These are phyloP conservation scores for Elsinoe perseae DNA, from an alignment of 2,329 filamentous ascomycete genomes.

Conservation along the genomic window DNA sequence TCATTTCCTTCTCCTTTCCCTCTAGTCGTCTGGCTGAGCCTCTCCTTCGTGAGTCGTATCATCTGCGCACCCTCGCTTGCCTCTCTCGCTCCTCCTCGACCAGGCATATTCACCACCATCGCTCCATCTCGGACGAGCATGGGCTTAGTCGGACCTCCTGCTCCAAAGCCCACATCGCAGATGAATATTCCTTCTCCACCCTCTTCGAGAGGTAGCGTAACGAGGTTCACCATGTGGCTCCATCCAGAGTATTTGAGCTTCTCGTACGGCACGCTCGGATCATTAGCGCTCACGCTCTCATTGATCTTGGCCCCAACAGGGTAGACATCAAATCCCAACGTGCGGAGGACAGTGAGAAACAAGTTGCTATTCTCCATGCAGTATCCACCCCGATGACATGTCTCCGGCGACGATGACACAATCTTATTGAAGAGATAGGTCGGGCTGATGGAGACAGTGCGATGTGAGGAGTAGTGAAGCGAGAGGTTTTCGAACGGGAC, in stretches of 20 bases:
- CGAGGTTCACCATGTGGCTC: constrained; percentile 41
- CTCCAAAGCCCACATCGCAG: constrained; percentile 39
- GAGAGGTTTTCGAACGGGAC: constrained; percentile 52
- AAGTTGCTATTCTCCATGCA: constrained; percentile 55
- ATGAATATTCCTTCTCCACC: constrained; percentile 26
- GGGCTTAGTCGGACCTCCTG: constrained; percentile 31
- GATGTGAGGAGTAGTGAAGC: constrained; percentile 47
- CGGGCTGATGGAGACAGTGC: constrained; percentile 43
- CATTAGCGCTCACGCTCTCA: constrained; percentile 18
- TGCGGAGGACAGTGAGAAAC: constrained; percentile 45
- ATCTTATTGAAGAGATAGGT: constrained; percentile 48
- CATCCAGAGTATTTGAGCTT: constrained; percentile 26
- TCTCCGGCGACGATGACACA: constrained; percentile 32
- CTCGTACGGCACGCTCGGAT: neutral
- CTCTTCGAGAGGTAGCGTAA: constrained; percentile 30
- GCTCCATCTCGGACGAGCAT: constrained; percentile 31
- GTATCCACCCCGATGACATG: constrained; percentile 44
- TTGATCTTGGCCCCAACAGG: constrained; percentile 37
- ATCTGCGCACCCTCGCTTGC: constrained; percentile 19
- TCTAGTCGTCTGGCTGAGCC: neutral
- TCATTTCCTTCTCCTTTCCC: constrained; percentile 26
- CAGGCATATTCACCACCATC: neutral
- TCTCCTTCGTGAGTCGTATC: constrained; percentile 5
- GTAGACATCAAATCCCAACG: constrained; percentile 43
- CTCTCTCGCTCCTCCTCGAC: constrained; percentile 27